A percentile compares a stretch with the other conserved stretches of the same genome.
phyloP scores from a whole-genome alignment of 306 rosid species.

The Trichosanthes truncata region DNA sequence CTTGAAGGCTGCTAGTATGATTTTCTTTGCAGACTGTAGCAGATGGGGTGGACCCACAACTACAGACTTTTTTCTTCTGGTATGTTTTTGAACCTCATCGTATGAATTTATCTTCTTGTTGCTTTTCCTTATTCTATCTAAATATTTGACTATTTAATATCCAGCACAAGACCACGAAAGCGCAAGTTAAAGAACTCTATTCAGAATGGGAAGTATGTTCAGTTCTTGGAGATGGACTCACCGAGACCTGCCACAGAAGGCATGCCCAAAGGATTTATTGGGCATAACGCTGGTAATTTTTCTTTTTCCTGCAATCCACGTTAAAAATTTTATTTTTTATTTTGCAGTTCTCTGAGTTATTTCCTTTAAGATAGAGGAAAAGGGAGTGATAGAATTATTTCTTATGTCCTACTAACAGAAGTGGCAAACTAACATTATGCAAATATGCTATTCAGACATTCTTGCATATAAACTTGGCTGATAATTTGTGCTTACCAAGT shows the following conservation, averaged over 20 bases:
- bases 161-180: slow-evolving; percentile 62
- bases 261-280: slow-evolving; percentile 32
- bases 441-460: background rate
- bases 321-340: background rate
- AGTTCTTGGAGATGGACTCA: slow-evolving; percentile 80
- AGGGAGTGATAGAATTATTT: background rate
- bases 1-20: background rate
- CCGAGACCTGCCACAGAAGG: slow-evolving; percentile 36
- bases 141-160: slow-evolving; percentile 18
- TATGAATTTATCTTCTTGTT: slow-evolving; percentile 26
- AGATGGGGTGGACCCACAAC: slow-evolving; percentile 62
- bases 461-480: background rate
- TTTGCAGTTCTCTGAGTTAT: background rate
- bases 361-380: background rate
- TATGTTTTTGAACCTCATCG: slow-evolving; percentile 37
- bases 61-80: slow-evolving; percentile 81
- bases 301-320: slow-evolving; percentile 9
- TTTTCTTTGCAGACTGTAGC: slow-evolving; percentile 49
- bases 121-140: slow-evolving; percentile 13
- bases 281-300: slow-evolving; percentile 49
- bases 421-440: background rate
- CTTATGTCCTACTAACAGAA: background rate
- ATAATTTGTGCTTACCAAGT: background rate
- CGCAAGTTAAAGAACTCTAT: slow-evolving; percentile 25
- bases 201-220: slow-evolving; percentile 44